Evolutionary conservation across 768 basidiomycete species (phyloP), one percentile per base, ranked within the genome.

Genomic region (Austroboletus festivus): DNA sequence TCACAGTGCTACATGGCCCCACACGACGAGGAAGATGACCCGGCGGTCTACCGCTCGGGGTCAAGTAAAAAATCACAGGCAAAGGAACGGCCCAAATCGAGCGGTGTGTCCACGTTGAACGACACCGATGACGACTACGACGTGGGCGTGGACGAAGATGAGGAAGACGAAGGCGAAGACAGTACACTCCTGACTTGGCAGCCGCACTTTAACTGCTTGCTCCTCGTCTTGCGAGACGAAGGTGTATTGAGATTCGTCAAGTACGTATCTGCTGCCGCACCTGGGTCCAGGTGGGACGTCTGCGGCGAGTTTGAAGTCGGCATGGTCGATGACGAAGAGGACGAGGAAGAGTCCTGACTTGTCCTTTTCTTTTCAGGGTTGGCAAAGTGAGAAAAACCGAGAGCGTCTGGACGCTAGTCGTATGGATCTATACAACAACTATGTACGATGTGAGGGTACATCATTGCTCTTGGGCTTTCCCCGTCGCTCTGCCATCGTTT

Each of bases 1-100:
- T n/a, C n/a, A n/a, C 53, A 92, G 86, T 93, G 93, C 62, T 98
- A 97, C 67, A 88, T 96, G 81, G 89, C 93, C 2, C 89, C 91
- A 35, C 92, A 95, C 54, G 86, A 94, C 53, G 93, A 90, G 57
- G 91, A 92, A 60, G 93, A 95, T 54, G 94, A 98, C 65, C 93
- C 93, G 13, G 92, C 94, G 2, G 86, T 96, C 15, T 98, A 95
- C 65, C 86, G 92, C 23, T 78, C 82, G 19, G 74, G 75, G 16
- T 68, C 72, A 34, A 75, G 76, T 61, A 75, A 67, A 56, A 65
- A 62, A 39, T 23, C 55, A 9, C 51, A 61, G n/a, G n/a, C 41
- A 21, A 63, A 57, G 38, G 56, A 58, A 21, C 43, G 38, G 15
- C 44, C 49, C 18, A 34, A 48, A 18, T 39, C 60, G 41, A 50